These are phyloP conservation scores for Myrica gale DNA, from an alignment of 306 rosid genomes.

Conservation along the genomic window DNA sequence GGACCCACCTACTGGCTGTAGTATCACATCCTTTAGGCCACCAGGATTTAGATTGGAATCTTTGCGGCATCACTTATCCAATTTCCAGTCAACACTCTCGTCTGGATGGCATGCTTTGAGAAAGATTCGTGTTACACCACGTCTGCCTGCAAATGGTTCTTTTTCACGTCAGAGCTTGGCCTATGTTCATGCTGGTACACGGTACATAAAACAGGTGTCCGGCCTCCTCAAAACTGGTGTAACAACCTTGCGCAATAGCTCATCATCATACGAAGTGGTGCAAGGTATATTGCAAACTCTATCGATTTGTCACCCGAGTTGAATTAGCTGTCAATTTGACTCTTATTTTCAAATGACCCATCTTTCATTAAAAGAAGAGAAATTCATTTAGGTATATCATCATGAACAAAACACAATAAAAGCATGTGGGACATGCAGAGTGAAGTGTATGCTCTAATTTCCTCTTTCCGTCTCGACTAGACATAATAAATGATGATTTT, in stretches of 20 bases:
- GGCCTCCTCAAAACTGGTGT: constrained; percentile 86
- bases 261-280: constrained; percentile 81
- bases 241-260: constrained; percentile 72
- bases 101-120: constrained; percentile 84
- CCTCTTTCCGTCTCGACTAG: not conserved
- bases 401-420: not conserved
- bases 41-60: constrained; percentile 56
- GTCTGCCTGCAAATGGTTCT: constrained; percentile 76
- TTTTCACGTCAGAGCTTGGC: constrained; percentile 82
- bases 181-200: constrained; percentile 88
- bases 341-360: not conserved
- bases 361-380: not conserved
- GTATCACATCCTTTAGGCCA: constrained; percentile 58
- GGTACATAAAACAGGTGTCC: constrained; percentile 85
- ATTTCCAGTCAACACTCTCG: constrained; percentile 60
- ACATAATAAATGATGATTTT: not conserved
- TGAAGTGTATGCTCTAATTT: not conserved
- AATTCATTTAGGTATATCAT: not conserved
- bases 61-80: constrained; percentile 52
- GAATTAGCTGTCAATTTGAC: not conserved
- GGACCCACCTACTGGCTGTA: constrained; percentile 91
- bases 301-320: not conserved
- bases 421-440: not conserved
- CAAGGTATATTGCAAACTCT: constrained; percentile 62
- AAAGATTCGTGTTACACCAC: constrained; percentile 59